A percentile compares a stretch with the other conserved stretches of the same genome.
Evolutionary conservation across 2,329 filamentous ascomycete species (phyloP).

Genomic region (Colletotrichum costaricense): DNA sequence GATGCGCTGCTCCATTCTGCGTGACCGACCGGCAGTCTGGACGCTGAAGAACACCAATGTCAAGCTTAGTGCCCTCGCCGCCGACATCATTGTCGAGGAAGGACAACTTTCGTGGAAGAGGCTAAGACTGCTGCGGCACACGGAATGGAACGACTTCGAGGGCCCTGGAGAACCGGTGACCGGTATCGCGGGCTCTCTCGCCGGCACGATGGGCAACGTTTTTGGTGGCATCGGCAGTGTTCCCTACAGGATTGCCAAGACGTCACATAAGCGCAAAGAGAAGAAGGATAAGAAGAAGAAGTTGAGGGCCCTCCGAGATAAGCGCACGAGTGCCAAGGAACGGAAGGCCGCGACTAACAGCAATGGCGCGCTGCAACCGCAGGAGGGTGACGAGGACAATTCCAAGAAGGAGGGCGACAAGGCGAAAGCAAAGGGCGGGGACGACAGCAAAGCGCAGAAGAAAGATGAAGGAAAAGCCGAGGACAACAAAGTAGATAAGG

Average conservation of each 20-base stretch:
- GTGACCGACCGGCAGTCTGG: constrained; percentile 75
- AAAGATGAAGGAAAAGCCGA: constrained; percentile 1
- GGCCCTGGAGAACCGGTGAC: constrained; percentile 80
- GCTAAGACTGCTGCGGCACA: constrained; percentile 72
- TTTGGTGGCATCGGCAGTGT: constrained; percentile 73
- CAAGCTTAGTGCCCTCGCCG: constrained; percentile 71
- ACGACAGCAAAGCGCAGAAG: not conserved
- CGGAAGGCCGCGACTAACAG: constrained; percentile 8
- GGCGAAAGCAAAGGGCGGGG: not conserved
- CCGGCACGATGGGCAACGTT: constrained; percentile 67
- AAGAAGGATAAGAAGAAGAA: constrained; percentile 62
- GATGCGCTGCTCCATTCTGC: constrained; percentile 75
- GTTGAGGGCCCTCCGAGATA: constrained; percentile 45
- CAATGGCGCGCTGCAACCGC: not conserved
- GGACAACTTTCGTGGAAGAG: constrained; percentile 73
- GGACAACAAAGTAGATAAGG: not conserved
- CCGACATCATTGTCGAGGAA: constrained; percentile 70
- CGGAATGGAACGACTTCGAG: constrained; percentile 82
- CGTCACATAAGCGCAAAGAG: constrained; percentile 64
- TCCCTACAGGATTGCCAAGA: constrained; percentile 70
- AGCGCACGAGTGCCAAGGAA: constrained; percentile 32
- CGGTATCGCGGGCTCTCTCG: constrained; percentile 70
- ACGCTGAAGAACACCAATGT: constrained; percentile 70
- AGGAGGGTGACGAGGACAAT: not conserved
- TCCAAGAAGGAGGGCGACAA: not conserved